Evolutionary conservation across 2,329 filamentous ascomycete genomes (phyloP).

Genomic region (Fragosphaeria purpurea): DNA sequence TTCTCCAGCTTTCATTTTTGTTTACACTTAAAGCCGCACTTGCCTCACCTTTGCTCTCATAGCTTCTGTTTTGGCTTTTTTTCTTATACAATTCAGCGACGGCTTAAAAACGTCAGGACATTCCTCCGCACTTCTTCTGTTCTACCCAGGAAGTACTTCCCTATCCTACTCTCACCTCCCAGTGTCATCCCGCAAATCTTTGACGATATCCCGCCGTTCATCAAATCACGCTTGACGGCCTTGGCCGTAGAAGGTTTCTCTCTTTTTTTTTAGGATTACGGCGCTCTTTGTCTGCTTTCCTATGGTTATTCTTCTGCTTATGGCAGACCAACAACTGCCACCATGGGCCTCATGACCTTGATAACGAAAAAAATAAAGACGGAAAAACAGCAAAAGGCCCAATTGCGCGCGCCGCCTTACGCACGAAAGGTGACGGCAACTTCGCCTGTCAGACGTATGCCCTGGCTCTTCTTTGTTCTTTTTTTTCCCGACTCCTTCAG

Average conservation of each 20-base stretch:
- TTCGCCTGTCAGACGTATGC: conserved; percentile 17
- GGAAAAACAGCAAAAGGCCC: conserved; percentile 11
- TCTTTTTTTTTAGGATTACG: too few species aligned
- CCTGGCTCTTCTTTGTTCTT: neutral
- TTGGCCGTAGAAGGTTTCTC: too few species aligned
- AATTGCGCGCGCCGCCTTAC: conserved; percentile 15
- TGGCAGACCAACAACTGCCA: conserved; percentile 11
- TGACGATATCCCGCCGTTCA: too few species aligned
- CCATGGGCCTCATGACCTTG: conserved; percentile 24
- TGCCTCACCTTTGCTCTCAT: too few species aligned
- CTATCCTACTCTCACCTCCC: too few species aligned
- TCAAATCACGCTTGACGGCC: too few species aligned
- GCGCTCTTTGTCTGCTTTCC: too few species aligned
- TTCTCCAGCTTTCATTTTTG: neutral
- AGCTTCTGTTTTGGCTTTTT: neutral
- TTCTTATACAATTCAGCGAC: neutral
- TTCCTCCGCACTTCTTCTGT: too few species aligned
- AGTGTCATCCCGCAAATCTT: too few species aligned
- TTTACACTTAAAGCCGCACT: too few species aligned
- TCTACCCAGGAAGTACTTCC: too few species aligned
- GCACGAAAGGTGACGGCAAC: conserved; percentile 11
- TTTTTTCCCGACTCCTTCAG: neutral
- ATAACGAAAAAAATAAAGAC: conserved; percentile 16
- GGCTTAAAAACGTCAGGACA: too few species aligned
- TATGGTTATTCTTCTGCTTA: conserved; percentile 5